Conservation (phyloP, 768 basidiomycete genomes). For the Naganishia vishniacii region DNA sequence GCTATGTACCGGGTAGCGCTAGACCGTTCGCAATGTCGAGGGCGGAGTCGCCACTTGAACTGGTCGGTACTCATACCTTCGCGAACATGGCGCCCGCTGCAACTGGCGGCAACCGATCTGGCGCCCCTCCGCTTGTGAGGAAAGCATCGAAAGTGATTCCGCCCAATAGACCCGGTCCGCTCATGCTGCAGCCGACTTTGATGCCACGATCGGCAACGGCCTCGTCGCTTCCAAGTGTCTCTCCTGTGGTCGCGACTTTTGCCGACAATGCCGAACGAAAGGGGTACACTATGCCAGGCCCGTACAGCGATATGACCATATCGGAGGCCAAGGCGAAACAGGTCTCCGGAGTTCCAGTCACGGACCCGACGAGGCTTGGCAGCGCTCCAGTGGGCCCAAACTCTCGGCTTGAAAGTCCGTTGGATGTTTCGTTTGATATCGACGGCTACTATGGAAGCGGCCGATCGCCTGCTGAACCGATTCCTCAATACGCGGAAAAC, state of each 20-base stretch:
- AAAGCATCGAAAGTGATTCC: slow-evolving; percentile 3
- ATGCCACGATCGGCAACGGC: slow-evolving; percentile 11
- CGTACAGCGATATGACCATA: neutral
- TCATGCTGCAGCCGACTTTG: slow-evolving; percentile 3
- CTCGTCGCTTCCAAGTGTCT: slow-evolving; percentile 1
- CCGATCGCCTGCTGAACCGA: slow-evolving; percentile 1
- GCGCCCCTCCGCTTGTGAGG: neutral
- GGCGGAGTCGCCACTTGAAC: neutral
- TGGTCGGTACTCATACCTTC: neutral
- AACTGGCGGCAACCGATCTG: neutral
- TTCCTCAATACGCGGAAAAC: neutral
- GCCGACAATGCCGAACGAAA: slow-evolving; percentile 3
- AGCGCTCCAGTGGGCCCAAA: neutral
- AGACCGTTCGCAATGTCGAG: neutral
- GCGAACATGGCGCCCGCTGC: neutral
- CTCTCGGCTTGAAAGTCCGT: slow-evolving; percentile 5
- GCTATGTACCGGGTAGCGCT: slow-evolving; percentile 4
- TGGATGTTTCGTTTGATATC: slow-evolving; percentile 21
- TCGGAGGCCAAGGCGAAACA: neutral
- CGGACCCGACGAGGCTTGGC: too few species aligned
- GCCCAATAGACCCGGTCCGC: slow-evolving; percentile 10
- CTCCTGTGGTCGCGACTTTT: slow-evolving; percentile 10
- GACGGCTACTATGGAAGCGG: slow-evolving; percentile 18
- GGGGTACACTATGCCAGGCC: neutral
- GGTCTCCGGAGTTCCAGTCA: neutral